Conservation (phyloP, 306 rosid species). For the Astragalus glycyphyllos region DNA sequence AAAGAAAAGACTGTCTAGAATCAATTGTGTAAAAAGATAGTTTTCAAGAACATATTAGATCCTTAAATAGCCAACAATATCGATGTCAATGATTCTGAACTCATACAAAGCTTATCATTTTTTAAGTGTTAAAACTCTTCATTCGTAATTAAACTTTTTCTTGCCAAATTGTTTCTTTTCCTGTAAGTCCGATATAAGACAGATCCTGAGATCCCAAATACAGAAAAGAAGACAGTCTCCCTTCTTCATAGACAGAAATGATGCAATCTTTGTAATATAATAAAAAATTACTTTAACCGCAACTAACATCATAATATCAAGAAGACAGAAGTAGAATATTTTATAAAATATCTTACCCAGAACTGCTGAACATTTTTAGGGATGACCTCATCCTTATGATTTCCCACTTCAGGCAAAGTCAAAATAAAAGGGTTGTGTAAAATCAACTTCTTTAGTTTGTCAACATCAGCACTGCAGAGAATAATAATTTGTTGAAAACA, state of each 20-base stretch:
- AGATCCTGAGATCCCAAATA: slow-evolving; percentile 1
- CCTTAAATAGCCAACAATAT: slow-evolving; percentile 25
- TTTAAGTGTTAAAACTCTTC: slow-evolving; percentile 2
- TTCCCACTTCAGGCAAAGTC: slow-evolving; percentile 89
- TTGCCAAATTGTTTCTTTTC: slow-evolving; percentile 21
- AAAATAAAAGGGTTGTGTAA: slow-evolving; percentile 85
- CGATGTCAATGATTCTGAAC: not conserved
- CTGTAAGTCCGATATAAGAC: not conserved
- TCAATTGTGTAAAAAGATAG: not conserved
- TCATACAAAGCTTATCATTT: not conserved
- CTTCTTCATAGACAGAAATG: slow-evolving; percentile 16
- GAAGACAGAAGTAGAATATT: slow-evolving; percentile 8
- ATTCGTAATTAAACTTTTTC: slow-evolving; percentile 5
- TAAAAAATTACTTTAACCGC: not conserved
- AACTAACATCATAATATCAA: slow-evolving; percentile 10
- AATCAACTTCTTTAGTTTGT: slow-evolving; percentile 90
- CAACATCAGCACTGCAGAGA: slow-evolving; percentile 80
- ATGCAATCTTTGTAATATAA: not conserved
- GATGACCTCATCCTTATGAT: slow-evolving; percentile 73
- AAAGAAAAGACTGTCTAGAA: not conserved
- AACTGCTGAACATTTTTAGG: slow-evolving; percentile 94
- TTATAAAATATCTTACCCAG: slow-evolving; percentile 60
- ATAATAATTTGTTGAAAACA: slow-evolving; percentile 35
- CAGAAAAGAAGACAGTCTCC: slow-evolving; percentile 1
- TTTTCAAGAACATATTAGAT: slow-evolving; percentile 7